These are phyloP conservation scores for Symbiodinium natans DNA, from an alignment of 73 alveolate genomes.

Conservation along the genomic window DNA sequence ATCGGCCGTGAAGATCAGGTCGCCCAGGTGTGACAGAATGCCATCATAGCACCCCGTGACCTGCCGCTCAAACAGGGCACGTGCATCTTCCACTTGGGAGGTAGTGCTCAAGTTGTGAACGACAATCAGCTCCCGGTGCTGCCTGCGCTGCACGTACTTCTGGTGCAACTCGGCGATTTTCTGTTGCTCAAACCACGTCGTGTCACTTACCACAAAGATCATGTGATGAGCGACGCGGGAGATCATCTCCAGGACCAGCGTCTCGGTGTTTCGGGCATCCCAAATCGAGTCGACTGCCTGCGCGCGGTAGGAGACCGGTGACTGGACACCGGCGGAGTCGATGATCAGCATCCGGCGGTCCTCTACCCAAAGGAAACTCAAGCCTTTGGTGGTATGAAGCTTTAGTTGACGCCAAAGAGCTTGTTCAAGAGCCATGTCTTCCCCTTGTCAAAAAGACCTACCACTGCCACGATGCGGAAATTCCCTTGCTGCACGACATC, in stretches of 20 bases:
- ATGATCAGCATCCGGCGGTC: background rate
- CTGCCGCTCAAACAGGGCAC: background rate
- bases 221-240: background rate
- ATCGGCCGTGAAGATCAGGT: constrained; percentile 6
- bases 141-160: background rate
- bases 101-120: background rate
- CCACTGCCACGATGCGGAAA: background rate
- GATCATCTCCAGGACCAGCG: background rate
- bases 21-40: background rate
- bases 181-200: background rate
- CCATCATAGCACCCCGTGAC: background rate
- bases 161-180: background rate
- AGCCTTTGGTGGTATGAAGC: background rate
- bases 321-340: background rate
- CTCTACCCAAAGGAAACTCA: background rate
- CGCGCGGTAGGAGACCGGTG: background rate
- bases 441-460: background rate
- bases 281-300: background rate
- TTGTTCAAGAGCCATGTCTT: background rate
- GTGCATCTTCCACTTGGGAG: background rate
- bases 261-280: background rate
- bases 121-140: background rate
- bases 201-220: background rate
- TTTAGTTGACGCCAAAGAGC: background rate
- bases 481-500: background rate